Evolutionary conservation across 257 asterid species (phyloP), one percentile per base, ranked within the genome.

Genomic region (Salvia miltiorrhiza): DNA sequence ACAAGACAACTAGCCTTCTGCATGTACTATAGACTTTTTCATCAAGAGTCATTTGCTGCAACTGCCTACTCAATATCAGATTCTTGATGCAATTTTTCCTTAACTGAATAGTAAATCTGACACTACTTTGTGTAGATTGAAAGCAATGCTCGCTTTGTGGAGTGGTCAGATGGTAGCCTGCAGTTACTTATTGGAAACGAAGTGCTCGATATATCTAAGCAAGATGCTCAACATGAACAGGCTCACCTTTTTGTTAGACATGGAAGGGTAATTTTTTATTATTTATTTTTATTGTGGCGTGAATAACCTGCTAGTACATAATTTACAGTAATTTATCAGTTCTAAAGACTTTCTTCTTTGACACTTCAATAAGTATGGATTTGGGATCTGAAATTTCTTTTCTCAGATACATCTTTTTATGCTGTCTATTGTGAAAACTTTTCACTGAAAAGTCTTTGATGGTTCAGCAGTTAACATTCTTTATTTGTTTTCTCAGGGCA

Each of bases 61-160:
- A 37, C 50, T 66, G 49, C 12, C 58, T 20, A 23, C 17, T 35
- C 44, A 33, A 65, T 47, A 7, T 21, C 50, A 30, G 28, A 19
- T 12, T 23, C 20, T 52, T 33, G 63, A 41, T 19, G 37, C 63
- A 11, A 11, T 13, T 13, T 14, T 66, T 19, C 32, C 16, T 9
- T 37, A 1, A 52, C 23, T 66, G 52, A 40, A 23, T 53, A n/a
- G 19, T 54, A 52, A 65, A 40, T 57, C 28, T 45, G 60, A 30
- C 23, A 24, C 8, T 63, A 23, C 67, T 73, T 47, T 75, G 20
- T 77, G 79, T 67, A 94, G 99, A 70, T 85, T 66, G 97, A 94
- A 81, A 94, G 97, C 88, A 94, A 94, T 76, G 97, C 97, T 45
- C 97, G 97, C 57, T 89, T 94, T 78, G 99, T 94, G 83, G 92